Conservation (phyloP, 1,284 basidiomycete species). For the Malassezia restricta region DNA sequence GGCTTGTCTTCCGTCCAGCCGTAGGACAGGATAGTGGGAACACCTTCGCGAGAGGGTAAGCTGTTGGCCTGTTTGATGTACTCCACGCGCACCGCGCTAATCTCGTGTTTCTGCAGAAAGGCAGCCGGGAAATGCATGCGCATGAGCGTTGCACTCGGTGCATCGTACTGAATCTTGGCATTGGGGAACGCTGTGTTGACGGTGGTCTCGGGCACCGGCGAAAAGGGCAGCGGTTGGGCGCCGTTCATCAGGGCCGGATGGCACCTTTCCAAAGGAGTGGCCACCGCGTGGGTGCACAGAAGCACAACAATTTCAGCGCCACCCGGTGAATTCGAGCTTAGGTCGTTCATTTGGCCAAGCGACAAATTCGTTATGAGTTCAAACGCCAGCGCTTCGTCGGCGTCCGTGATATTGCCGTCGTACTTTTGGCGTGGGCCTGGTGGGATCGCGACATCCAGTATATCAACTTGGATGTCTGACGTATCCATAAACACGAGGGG, state of each 20-base stretch:
- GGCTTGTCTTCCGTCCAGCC: conserved; percentile 21
- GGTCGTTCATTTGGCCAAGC: conserved; percentile 22
- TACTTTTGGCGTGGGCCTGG: conserved; percentile 8
- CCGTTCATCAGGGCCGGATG: conserved; percentile 3
- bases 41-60: conserved; percentile 8
- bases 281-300: conserved; percentile 10
- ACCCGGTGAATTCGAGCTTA: conserved; percentile 17
- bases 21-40: conserved; percentile 18
- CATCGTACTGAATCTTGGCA: conserved; percentile 22
- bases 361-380: conserved; percentile 35
- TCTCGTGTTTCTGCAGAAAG: conserved; percentile 16
- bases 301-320: conserved; percentile 22
- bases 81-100: conserved; percentile 28
- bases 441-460: neutral
- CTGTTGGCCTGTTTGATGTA: neutral
- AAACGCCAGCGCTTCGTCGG: conserved; percentile 18
- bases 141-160: conserved; percentile 19
- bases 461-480: neutral
- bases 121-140: conserved; percentile 21
- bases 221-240: conserved; percentile 15
- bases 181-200: conserved; percentile 14
- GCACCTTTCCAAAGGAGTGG: conserved; percentile 3
- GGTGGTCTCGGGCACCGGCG: neutral
- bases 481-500: neutral
- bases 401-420: neutral